Percentiles rank a stretch among this genome's conserved stretches.
Conservation (phyloP, 768 basidiomycete genomes). For the Agaricus blazei region DNA sequence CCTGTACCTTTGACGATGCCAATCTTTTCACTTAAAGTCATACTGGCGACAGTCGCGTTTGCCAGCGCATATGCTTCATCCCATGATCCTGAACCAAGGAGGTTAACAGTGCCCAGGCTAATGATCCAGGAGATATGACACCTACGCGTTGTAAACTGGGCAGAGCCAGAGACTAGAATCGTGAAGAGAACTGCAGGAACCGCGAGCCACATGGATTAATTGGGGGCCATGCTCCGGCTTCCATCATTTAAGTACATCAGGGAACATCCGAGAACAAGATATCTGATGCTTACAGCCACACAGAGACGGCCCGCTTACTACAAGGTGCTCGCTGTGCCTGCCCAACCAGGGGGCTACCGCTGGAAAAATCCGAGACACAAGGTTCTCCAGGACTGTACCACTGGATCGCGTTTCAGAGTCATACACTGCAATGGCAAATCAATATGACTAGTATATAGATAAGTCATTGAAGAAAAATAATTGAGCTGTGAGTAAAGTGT, state of each 20-base stretch:
- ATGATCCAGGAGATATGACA: not conserved
- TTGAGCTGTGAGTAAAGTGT: no score
- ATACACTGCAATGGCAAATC: no score
- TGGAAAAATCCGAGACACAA: no score
- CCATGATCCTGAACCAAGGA: conserved; percentile 35
- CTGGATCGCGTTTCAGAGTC: no score
- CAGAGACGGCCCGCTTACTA: no score
- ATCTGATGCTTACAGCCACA: no score
- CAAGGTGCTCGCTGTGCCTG: no score
- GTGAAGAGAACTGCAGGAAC: not conserved
- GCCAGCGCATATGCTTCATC: conserved; percentile 36
- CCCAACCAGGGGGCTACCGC: no score
- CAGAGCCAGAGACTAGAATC: not conserved
- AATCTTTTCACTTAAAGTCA: conserved; percentile 43
- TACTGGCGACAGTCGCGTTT: conserved; percentile 26
- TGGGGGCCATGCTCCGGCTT: not conserved
- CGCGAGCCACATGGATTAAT: not conserved
- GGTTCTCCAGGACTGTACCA: no score
- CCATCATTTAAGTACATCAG: not conserved
- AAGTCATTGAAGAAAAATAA: no score
- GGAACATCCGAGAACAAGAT: no score
- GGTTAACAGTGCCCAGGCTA: not conserved
- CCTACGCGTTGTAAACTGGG: conserved; percentile 6
- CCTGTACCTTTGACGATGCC: conserved; percentile 42
- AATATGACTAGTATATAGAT: no score